A percentile compares a stretch with the other conserved stretches of the same genome.
phyloP scores from a whole-genome alignment of 139 green algal genomes.

The Trebouxia sp. region DNA sequence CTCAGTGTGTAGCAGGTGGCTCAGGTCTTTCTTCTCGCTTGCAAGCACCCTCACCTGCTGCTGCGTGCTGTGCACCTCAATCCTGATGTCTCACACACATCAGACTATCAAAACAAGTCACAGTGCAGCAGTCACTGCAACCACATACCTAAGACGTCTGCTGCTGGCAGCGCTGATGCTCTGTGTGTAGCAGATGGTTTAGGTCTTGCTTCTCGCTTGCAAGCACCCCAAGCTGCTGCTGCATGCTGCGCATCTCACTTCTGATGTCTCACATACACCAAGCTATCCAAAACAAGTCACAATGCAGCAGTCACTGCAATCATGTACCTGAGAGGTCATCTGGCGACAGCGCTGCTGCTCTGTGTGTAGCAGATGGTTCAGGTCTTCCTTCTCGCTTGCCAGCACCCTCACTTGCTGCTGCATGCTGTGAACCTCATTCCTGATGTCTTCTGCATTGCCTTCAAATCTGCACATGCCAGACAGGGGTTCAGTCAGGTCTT shows the following conservation, averaged over 20 bases:
- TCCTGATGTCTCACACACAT: conserved; percentile 23
- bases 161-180: not conserved
- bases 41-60: conserved; percentile 7
- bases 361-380: not conserved
- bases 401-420: conserved; percentile 19
- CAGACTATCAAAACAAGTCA: not conserved
- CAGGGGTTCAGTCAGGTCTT: not conserved
- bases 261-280: too few species aligned
- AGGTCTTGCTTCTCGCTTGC: not conserved
- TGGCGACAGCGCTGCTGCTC: conserved; percentile 13
- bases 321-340: not conserved
- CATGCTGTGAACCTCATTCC: conserved; percentile 13
- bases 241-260: conserved; percentile 22
- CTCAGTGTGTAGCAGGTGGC: not conserved
- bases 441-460: conserved; percentile 13
- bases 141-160: not conserved
- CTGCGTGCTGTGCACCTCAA: conserved; percentile 17
- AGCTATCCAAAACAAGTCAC: not conserved
- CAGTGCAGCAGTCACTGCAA: not conserved
- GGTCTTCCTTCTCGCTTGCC: not conserved
- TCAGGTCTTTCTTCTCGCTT: not conserved
- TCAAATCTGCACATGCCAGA: not conserved
- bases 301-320: not conserved
- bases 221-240: conserved; percentile 11
- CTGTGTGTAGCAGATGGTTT: not conserved